Base-by-base conservation (phyloP, 1,284 basidiomycete genomes). In the Ganoderma sinense region DNA sequence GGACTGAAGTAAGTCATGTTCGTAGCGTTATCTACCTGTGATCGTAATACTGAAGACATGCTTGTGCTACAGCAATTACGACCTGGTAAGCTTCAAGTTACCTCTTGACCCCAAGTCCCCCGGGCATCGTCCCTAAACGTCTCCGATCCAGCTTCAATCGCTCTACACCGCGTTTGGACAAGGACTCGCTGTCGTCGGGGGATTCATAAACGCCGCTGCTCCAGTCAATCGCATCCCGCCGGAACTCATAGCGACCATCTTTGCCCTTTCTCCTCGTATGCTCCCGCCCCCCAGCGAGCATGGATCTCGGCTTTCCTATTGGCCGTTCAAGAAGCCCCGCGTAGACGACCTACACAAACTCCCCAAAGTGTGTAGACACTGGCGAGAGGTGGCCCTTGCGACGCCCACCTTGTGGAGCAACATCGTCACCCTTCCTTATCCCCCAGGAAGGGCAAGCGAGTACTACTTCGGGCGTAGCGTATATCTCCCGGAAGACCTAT, bases 141-240 rank as follows among this genome's bases (percentile, higher is more conserved):
- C 4, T 14, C 20, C 29, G 20, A 18, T 18, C 16, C 11, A 58
- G 55, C 55, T 58, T 58, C 31, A 31, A n/a, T n/a, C n/a, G n/a
- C n/a, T n/a, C n/a, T n/a, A n/a, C n/a, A n/a, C n/a, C n/a, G n/a
- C n/a, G n/a, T n/a, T n/a, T n/a, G n/a, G n/a, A n/a, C n/a, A n/a
- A n/a, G n/a, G n/a, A n/a, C n/a, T n/a, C n/a, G n/a, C 55, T 16
- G 10, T 58, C 29, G 29, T 56, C 14, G 53, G 53, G 2, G 53
- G 53, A 31, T 29, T 56, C 53, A 31, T 56, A 4, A 66, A 66
- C 20, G 45, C 59, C 4, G 7, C 53, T 4, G 14, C 53, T 18
- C 65, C 65, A 14, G 36, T 66, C 23, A 62, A 66, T 59, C 65
- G 65, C 26, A 36, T 62, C 11, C 65, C 65, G 18, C 65, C 48